Conservation (phyloP, 805 yeast genomes). For the Saturnispora ahearnii region DNA sequence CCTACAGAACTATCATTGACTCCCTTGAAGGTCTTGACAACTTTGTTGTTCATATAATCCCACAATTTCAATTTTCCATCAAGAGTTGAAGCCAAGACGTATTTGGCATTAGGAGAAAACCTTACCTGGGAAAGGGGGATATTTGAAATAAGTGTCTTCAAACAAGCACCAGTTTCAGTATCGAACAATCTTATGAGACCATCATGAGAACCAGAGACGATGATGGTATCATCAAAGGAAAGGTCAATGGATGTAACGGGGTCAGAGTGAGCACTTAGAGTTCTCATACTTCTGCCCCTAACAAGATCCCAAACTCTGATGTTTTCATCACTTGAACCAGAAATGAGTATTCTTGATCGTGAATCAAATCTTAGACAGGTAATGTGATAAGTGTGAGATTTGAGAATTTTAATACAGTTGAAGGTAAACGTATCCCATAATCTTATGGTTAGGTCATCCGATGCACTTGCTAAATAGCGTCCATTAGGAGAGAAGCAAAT, state of each 20-base stretch:
- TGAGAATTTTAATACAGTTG: slow-evolving; percentile 41
- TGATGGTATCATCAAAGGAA: slow-evolving; percentile 69
- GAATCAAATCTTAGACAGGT: slow-evolving; percentile 59
- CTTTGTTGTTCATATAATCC: slow-evolving; percentile 77
- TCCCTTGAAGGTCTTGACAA: slow-evolving; percentile 53
- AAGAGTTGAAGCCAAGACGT: slow-evolving; percentile 64
- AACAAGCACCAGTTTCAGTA: slow-evolving; percentile 80
- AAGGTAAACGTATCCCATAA: slow-evolving; percentile 56
- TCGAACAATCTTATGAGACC: slow-evolving; percentile 88
- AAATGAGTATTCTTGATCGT: slow-evolving; percentile 69
- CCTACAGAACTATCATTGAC: slow-evolving; percentile 24
- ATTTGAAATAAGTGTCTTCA: slow-evolving; percentile 76
- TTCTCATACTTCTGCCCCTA: slow-evolving; percentile 60
- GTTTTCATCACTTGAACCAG: slow-evolving; percentile 87
- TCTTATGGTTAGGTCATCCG: slow-evolving; percentile 76
- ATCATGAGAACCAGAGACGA: slow-evolving; percentile 82
- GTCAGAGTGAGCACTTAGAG: slow-evolving; percentile 87
- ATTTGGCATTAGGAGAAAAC: slow-evolving; percentile 75
- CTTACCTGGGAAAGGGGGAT: slow-evolving; percentile 70
- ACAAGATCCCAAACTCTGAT: slow-evolving; percentile 82
- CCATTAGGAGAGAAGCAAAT: slow-evolving; percentile 72
- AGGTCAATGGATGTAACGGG: slow-evolving; percentile 74
- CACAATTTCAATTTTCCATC: slow-evolving; percentile 76
- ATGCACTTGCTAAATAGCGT: slow-evolving; percentile 66
- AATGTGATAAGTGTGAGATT: slow-evolving; percentile 82